These are phyloP conservation scores for Entrophospora sp. DNA, from an alignment of 192 early-diverging fungal species.

Conservation along the genomic window DNA sequence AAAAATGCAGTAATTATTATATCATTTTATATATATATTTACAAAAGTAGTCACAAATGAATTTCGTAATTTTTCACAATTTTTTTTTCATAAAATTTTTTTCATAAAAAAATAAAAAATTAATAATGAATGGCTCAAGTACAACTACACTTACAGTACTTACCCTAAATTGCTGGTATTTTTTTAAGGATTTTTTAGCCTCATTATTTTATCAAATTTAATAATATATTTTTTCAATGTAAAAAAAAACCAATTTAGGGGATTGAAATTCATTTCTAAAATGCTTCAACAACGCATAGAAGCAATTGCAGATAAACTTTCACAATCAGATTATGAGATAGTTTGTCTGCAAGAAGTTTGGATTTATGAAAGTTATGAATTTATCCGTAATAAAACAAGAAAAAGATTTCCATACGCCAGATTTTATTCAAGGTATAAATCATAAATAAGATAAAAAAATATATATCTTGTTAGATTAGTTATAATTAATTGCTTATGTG, in stretches of 20 bases:
- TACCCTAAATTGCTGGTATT: conserved; percentile 47
- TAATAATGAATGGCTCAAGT: conserved; percentile 17
- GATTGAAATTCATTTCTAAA: conserved; percentile 37
- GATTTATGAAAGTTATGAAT: conserved; percentile 30
- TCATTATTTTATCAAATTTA: background rate
- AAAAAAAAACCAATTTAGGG: conserved; percentile 21
- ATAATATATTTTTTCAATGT: too few species aligned
- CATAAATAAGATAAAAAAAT: conserved; percentile 2
- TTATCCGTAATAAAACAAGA: conserved; percentile 18
- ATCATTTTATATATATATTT: too few species aligned
- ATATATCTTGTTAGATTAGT: conserved; percentile 4
- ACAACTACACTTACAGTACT: conserved; percentile 32
- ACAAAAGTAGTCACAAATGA: too few species aligned
- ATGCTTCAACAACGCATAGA: conserved; percentile 32
- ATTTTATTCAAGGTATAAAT: conserved; percentile 31
- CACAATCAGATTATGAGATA: conserved; percentile 27
- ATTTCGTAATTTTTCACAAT: too few species aligned
- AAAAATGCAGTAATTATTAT: too few species aligned
- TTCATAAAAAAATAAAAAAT: background rate
- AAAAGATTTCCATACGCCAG: conserved; percentile 25
- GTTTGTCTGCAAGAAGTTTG: conserved; percentile 42
- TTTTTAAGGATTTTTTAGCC: background rate
- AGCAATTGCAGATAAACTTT: conserved; percentile 40
- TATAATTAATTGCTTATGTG: background rate
- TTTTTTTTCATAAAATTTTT: too few species aligned